Percentiles rank a stretch among this genome's conserved stretches.
These are phyloP conservation scores for Emmonsia crescens DNA, from an alignment of 2,329 filamentous ascomycete genomes.

Conservation along the genomic window DNA sequence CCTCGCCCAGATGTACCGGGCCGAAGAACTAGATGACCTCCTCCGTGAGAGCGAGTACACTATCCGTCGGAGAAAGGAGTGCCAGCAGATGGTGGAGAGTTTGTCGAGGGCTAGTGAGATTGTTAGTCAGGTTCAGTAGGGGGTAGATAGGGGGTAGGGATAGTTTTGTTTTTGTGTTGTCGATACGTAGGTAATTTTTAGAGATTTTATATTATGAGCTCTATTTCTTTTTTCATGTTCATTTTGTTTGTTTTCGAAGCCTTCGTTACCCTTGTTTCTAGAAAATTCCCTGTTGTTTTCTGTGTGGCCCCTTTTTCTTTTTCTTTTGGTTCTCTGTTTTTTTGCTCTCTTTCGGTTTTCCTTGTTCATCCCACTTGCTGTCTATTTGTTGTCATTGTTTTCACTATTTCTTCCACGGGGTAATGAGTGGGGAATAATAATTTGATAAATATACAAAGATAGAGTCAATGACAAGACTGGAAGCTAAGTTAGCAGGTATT, in stretches of 20 bases:
- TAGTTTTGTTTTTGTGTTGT: background rate
- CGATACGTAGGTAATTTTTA: background rate
- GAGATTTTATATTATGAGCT: background rate
- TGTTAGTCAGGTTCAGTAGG: conserved; percentile 63
- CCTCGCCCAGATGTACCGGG: conserved; percentile 94
- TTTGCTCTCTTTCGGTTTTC: too few species aligned
- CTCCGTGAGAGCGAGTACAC: conserved; percentile 99
- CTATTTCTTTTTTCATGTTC: background rate
- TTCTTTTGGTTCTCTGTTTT: background rate
- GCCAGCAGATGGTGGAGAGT: conserved; percentile 97
- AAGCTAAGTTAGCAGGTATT: too few species aligned
- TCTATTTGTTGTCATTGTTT: too few species aligned
- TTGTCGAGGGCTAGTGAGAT: conserved; percentile 86
- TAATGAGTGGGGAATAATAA: too few species aligned
- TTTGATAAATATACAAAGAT: too few species aligned
- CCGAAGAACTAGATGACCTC: conserved; percentile 78
- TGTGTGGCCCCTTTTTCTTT: background rate
- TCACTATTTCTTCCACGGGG: background rate
- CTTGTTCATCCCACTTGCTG: too few species aligned
- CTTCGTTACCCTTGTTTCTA: background rate
- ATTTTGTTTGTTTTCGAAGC: background rate
- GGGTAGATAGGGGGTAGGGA: background rate
- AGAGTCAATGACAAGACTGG: too few species aligned
- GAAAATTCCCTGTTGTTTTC: background rate
- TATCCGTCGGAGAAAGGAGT: conserved; percentile 87